Evolutionary conservation across 345 rosid species (phyloP).

Genomic region (Eutrema japonicum): DNA sequence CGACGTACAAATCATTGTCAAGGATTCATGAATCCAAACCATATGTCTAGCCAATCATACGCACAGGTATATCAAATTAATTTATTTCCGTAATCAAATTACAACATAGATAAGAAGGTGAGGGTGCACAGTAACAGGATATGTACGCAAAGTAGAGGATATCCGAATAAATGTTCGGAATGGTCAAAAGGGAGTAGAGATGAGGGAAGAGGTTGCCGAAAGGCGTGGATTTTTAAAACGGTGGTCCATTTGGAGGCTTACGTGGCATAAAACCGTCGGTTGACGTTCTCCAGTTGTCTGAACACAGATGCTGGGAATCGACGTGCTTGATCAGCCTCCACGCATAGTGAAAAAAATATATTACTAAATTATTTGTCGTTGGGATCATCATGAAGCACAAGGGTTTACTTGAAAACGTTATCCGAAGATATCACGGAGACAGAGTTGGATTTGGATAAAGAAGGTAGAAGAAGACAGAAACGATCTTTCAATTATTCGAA

Average conservation of each 20-base stretch:
- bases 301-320: slow-evolving; percentile 36
- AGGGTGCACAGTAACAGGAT: slow-evolving; percentile 12
- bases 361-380: slow-evolving; percentile 11
- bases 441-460: slow-evolving; percentile 8
- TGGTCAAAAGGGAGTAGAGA: slow-evolving; percentile 22
- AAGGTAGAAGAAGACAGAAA: background rate
- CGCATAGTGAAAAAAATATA: slow-evolving; percentile 20
- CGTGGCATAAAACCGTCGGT: slow-evolving; percentile 46
- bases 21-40: slow-evolving; percentile 35
- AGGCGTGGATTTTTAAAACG: slow-evolving; percentile 1
- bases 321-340: slow-evolving; percentile 59
- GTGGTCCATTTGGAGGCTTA: slow-evolving; percentile 17
- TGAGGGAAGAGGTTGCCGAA: slow-evolving; percentile 39
- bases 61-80: background rate
- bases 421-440: slow-evolving; percentile 28
- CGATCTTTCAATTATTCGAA: slow-evolving; percentile 1
- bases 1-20: slow-evolving; percentile 29
- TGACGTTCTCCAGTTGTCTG: slow-evolving; percentile 45
- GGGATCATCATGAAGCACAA: slow-evolving; percentile 30
- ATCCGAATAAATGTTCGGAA: slow-evolving; percentile 21
- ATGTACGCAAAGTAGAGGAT: slow-evolving; percentile 6
- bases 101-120: background rate
- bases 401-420: slow-evolving; percentile 29
- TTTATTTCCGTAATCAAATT: background rate
- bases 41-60: slow-evolving; percentile 32